phyloP scores from a whole-genome alignment of 2,329 filamentous ascomycete genomes.

The Neopestalotiopsis rosae region DNA sequence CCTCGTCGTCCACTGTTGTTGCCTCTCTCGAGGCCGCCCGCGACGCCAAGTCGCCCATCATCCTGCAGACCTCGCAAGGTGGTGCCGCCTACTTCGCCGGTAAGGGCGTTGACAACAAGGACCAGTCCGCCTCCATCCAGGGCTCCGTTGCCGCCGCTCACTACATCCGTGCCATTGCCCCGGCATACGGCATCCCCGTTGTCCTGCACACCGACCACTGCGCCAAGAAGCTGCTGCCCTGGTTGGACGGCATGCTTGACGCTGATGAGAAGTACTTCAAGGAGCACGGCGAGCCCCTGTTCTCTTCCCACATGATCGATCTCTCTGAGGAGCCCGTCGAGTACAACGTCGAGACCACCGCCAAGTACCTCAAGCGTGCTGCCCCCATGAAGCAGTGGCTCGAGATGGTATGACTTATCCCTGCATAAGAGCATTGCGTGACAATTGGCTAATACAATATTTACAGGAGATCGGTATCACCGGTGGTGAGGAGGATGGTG shows the following conservation, averaged over 20 bases:
- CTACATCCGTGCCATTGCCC: slow-evolving; percentile 89
- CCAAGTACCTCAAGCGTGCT: slow-evolving; percentile 90
- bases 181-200: slow-evolving; percentile 87
- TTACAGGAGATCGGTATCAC: slow-evolving; percentile 83
- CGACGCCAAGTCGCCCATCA: slow-evolving; percentile 88
- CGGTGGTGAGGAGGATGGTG: slow-evolving; percentile 95
- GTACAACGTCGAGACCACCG: slow-evolving; percentile 91
- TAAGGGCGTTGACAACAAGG: slow-evolving; percentile 81
- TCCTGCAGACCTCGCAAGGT: slow-evolving; percentile 93
- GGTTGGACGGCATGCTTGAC: slow-evolving; percentile 95
- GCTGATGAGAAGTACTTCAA: slow-evolving; percentile 97
- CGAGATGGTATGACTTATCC: slow-evolving; percentile 78
- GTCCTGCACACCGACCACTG: slow-evolving; percentile 98
- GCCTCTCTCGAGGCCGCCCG: slow-evolving; percentile 92
- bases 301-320: slow-evolving; percentile 99
- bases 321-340: slow-evolving; percentile 89
- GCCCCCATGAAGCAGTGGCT: slow-evolving; percentile 99
- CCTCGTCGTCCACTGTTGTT: slow-evolving; percentile 86
- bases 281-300: slow-evolving; percentile 87
- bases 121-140: slow-evolving; percentile 88
- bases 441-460: neutral
- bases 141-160: slow-evolving; percentile 89
- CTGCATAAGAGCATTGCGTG: neutral
- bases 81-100: slow-evolving; percentile 92
- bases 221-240: slow-evolving; percentile 98